Evolutionary conservation across 169 alveolate species (phyloP), one percentile per base, ranked within the genome.

Genomic region (Plasmodium gallinaceum): DNA sequence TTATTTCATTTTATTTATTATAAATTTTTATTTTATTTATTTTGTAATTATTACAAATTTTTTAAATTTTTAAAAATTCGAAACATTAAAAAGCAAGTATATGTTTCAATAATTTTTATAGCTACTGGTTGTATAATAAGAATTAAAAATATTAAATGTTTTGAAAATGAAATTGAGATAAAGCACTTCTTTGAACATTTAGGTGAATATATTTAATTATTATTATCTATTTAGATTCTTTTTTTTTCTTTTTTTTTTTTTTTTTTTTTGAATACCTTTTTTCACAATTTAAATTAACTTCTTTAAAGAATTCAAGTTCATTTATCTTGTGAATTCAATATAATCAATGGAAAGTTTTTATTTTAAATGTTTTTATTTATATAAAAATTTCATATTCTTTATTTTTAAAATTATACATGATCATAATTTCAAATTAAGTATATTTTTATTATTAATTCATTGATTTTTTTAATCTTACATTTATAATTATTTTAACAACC

Each of bases 101-200:
- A 4, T 16, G 37, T 39, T 51, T 58, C 43, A n/a, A 43, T 45
- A 51, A 20, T 74, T 68, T 60, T 26, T 24, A n/a, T 46, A 80
- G 90, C 90, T 14, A 80, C 90, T n/a, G 83, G 90, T 60, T 80
- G 74, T 26, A 24, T 80, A 80, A 46, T 80, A 68, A 80, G 43
- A 80, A 68, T 80, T 52, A 80, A 80, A 54, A 80, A 80, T 72
- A 42, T 80, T 42, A 10, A 37, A 24, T 62, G n/a, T 26, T 80
- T 80, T 62, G 90, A 80, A 32, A 72, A 72, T 39, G 80, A 66
- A 32, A 51, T 66, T 60, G 73, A 80, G 42, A 69, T 80, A 80
- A 68, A 66, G n/a, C 64, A 80, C 54, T 80, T 80, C 73, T 72
- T 80, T 54, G 90, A 62, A 42, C 90, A 80, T 61, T 43, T 80